phyloP scores from a whole-genome alignment of 1,284 basidiomycete genomes.

The Ustilago xerochloae region DNA sequence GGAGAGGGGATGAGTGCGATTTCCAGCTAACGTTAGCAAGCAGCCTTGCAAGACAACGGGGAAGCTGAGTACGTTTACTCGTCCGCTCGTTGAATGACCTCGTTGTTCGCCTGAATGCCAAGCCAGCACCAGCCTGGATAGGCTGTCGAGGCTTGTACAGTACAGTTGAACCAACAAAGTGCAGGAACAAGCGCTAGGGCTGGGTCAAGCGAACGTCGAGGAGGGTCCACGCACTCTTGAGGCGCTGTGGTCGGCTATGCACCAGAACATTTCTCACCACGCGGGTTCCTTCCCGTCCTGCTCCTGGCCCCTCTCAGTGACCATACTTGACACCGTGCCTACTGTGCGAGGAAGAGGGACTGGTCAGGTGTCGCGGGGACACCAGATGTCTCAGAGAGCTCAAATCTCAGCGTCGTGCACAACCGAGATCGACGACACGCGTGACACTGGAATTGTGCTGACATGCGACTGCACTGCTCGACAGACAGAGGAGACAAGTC shows the following conservation, averaged over 20 bases:
- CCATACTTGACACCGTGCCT: background rate
- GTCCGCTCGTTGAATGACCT: background rate
- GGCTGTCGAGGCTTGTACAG: too few species aligned
- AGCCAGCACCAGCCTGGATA: too few species aligned
- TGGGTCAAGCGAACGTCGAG: background rate
- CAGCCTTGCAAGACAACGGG: too few species aligned
- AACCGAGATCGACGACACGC: conserved; percentile 3
- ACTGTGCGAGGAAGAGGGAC: too few species aligned
- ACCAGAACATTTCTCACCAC: conserved; percentile 15
- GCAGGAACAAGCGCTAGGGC: background rate
- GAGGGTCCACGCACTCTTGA: background rate
- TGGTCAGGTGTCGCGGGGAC: background rate
- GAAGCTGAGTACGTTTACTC: too few species aligned
- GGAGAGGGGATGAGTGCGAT: background rate
- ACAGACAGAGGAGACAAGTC: conserved; percentile 13
- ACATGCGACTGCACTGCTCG: background rate
- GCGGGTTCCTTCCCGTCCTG: background rate
- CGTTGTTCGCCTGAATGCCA: background rate
- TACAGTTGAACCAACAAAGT: too few species aligned
- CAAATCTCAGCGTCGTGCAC: background rate
- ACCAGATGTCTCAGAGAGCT: background rate
- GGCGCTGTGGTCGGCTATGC: conserved; percentile 10
- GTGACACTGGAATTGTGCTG: background rate
- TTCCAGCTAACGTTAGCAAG: background rate
- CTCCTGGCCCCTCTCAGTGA: background rate